Base-by-base conservation (phyloP, 805 yeast genomes). In the Candida manassasensis region DNA sequence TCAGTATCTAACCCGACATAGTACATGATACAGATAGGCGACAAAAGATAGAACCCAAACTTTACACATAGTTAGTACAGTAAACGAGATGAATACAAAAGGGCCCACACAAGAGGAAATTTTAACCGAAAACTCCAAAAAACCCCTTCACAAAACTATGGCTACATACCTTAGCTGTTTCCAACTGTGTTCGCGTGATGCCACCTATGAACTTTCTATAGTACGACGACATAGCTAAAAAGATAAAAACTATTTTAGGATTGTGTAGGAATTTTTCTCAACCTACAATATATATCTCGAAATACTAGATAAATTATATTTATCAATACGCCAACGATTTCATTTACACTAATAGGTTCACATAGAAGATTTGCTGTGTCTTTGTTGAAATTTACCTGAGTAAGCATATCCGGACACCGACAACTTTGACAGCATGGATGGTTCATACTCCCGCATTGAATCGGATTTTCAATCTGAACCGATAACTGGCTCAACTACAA, bases 11-110 rank as follows among this genome's bases (percentile, higher is more conserved):
- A 74, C 54, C 97, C 97, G 29, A 87, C 89, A 49, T 83, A 89
- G 60, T 86, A 82, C 97, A 89, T 89, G 52, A 87, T 83, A n/a
- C 77, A 73, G 31, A 89, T 84, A 0, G 97, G 97, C 1, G 94
- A 77, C 48, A 87, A 64, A 29, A 89, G 75, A 55, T 84, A 89
- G 52, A 88, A 82, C 0, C 95, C 79, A 61, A 87, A 86, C 80
- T 80, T 37, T n/a, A 21, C 9, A 22, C 33, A 29, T 21, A 13
- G 44, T 40, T 38, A 47, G 45, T 43, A 35, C 12, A 19, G 8
- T 26, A 11, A 26, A 26, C 8, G 8, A 14, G 6, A 10, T 29
- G 16, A 9, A 29, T 26, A 26, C 8, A 29, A 15, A 29, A 29
- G 7, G n/a, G n/a, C n/a, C n/a, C n/a, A n/a, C n/a, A 9, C 13